A percentile compares a stretch with the other conserved stretches of the same genome.
These are phyloP conservation scores for Ceratocystis smalleyi DNA, from an alignment of 2,329 filamentous ascomycete species.

Conservation along the genomic window DNA sequence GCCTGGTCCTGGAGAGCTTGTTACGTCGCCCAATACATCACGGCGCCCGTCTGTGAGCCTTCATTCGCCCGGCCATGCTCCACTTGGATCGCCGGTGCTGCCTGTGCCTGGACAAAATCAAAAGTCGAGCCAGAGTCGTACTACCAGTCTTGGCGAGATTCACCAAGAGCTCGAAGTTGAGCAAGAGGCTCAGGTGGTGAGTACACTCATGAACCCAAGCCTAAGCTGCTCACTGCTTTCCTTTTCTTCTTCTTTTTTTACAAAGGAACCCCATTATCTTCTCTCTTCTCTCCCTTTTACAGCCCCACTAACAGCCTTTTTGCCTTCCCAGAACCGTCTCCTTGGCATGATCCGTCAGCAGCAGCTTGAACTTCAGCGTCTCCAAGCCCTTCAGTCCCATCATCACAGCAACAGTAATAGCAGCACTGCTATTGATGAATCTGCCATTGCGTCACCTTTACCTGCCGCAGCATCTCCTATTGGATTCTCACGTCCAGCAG, in stretches of 20 bases:
- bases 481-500: slow-evolving; percentile 13
- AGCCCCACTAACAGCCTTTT: not conserved
- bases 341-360: slow-evolving; percentile 62
- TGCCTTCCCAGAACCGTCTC: slow-evolving; percentile 46
- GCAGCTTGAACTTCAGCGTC: slow-evolving; percentile 51
- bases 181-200: slow-evolving; percentile 61
- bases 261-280: no score
- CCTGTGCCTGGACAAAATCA: slow-evolving; percentile 24
- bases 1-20: slow-evolving; percentile 55
- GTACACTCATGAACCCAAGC: slow-evolving; percentile 20
- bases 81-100: not conserved
- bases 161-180: slow-evolving; percentile 68
- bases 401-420: slow-evolving; percentile 18
- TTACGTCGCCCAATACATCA: slow-evolving; percentile 24
- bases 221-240: no score
- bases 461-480: slow-evolving; percentile 25
- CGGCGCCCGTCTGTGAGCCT: slow-evolving; percentile 18
- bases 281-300: no score
- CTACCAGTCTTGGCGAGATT: slow-evolving; percentile 59
- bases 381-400: slow-evolving; percentile 34
- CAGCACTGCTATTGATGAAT: slow-evolving; percentile 32
- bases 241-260: no score
- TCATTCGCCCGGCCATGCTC: slow-evolving; percentile 1
- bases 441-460: slow-evolving; percentile 33
- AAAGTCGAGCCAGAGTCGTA: slow-evolving; percentile 46